Conservation (phyloP, 495 filamentous ascomycete genomes). For the Tirmania nivea region DNA sequence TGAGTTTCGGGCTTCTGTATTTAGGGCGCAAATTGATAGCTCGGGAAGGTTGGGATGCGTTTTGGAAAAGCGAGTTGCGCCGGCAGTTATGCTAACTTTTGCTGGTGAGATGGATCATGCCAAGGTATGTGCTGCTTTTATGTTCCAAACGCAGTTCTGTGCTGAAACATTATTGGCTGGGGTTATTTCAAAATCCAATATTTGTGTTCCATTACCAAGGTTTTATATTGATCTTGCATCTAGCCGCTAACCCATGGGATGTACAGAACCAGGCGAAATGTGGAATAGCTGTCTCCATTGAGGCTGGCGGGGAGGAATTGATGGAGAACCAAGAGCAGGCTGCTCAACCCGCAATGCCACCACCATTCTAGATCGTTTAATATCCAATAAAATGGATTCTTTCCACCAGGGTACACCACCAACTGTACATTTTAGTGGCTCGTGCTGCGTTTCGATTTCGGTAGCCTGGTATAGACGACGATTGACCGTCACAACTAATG, state of each 20-base stretch:
- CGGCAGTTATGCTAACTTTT: slow-evolving; percentile 76
- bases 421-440: neutral
- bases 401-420: too few relatives aligned
- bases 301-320: slow-evolving; percentile 69
- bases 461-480: too few relatives aligned
- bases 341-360: neutral
- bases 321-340: slow-evolving; percentile 71
- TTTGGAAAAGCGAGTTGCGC: slow-evolving; percentile 84
- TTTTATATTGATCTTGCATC: neutral
- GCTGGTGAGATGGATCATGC: slow-evolving; percentile 92
- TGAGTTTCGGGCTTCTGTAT: slow-evolving; percentile 84
- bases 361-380: neutral
- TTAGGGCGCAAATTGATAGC: slow-evolving; percentile 88
- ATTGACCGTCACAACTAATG: too few relatives aligned
- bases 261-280: slow-evolving; percentile 79
- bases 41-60: slow-evolving; percentile 79
- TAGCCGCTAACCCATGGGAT: slow-evolving; percentile 10
- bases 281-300: slow-evolving; percentile 82
- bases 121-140: slow-evolving; percentile 41
- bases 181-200: neutral
- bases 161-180: neutral
- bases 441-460: too few relatives aligned
- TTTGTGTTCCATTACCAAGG: neutral
- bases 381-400: neutral
- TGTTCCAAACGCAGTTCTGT: neutral